Base-by-base conservation (phyloP, 2,329 filamentous ascomycete species). In the Fusarium torulosum region DNA sequence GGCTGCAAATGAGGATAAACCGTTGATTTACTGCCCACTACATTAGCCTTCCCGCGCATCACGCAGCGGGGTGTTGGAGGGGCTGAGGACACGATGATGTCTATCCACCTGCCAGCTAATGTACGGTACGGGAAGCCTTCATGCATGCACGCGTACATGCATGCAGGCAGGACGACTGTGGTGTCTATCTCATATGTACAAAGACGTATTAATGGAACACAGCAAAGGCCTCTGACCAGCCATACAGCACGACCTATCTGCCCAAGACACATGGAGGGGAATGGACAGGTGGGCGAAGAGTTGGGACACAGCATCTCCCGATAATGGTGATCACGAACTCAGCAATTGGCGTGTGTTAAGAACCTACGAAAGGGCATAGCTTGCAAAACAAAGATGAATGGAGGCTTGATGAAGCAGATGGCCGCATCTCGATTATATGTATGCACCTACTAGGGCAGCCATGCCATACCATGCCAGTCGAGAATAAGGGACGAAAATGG, bases 31-130 rank as follows among this genome's bases (percentile, higher is more conserved):
- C 51, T 67, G 59, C 71, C 54, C 47, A 54, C 63, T 75, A 75
- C 72, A 72, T 76, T 75, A 76, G 74, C 43, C 74, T 75, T 76
- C 74, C 74, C 74, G 74, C 66, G 63, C 67, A 70, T 64, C 73
- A 73, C 56, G 71, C 70, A 72, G 68, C 59, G 65, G 56, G 70
- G 69, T 58, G 60, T 68, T 54, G 63, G 62, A 70, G 64, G 61
- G 59, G 55, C 59, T 62, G 57, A 62, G 55, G 50, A 62, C 63
- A 56, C 61, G 49, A 67, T 63, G 49, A 67, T 72, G 57, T 67
- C 47, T 63, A 71, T 63, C 69, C 72, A 73, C 67, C 69, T 67
- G 59, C 63, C 72, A 66, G 58, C 67, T 72, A 73, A 73, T 73
- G 71, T 68, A 72, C 52, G 58, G 66, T 64, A 64, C 60, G 60